Conservation (phyloP, 495 filamentous ascomycete species). For the Pseudevernia furfuracea region DNA sequence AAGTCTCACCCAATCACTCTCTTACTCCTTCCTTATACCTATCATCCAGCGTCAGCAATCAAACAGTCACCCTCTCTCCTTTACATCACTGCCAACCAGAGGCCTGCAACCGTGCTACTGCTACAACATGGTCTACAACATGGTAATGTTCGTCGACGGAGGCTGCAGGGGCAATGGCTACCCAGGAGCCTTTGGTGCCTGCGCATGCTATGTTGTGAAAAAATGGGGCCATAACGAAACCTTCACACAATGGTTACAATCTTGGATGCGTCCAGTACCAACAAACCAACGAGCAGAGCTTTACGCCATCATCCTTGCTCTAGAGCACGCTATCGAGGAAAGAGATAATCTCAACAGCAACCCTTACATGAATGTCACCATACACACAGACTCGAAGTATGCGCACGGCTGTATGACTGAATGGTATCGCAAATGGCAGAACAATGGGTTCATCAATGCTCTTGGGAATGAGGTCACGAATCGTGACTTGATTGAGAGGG, state of each 20-base stretch:
- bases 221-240: slow-evolving; percentile 5
- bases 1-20: too few species aligned
- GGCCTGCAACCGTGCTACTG: neutral
- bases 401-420: slow-evolving; percentile 28
- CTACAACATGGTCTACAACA: slow-evolving; percentile 34
- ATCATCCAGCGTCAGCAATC: neutral
- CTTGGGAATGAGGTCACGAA: slow-evolving; percentile 28
- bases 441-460: slow-evolving; percentile 30
- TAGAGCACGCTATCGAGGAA: slow-evolving; percentile 30
- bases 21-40: too few species aligned
- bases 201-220: slow-evolving; percentile 29
- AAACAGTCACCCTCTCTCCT: neutral
- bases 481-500: slow-evolving; percentile 32
- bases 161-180: slow-evolving; percentile 36
- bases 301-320: slow-evolving; percentile 34
- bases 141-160: slow-evolving; percentile 38
- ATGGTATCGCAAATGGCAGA: slow-evolving; percentile 29
- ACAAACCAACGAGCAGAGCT: slow-evolving; percentile 40
- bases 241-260: slow-evolving; percentile 1
- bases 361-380: slow-evolving; percentile 22
- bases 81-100: neutral
- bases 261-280: slow-evolving; percentile 9
- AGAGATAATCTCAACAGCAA: slow-evolving; percentile 20
- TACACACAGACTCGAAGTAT: slow-evolving; percentile 32
- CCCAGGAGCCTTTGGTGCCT: slow-evolving; percentile 28